Base-by-base conservation (phyloP, 768 basidiomycete species). In the Strobilomyces echinocephalus region DNA sequence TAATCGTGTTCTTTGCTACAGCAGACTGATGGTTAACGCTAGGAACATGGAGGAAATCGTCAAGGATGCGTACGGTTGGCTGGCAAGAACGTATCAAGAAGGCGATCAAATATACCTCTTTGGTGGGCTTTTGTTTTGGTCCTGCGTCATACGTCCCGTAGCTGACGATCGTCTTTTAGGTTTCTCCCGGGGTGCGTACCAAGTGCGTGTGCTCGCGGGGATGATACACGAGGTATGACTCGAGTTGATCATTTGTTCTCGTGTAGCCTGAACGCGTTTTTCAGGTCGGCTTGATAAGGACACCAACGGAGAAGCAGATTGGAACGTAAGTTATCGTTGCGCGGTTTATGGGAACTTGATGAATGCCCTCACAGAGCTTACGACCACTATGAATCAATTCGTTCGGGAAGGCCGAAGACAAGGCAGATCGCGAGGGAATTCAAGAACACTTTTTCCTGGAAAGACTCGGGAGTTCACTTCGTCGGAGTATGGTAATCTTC, bases 171-270 rank as follows among this genome's bases (percentile, higher is more conserved):
- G 1, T 6, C 10, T 8, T 26, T 0, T 24, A 71, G 70, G 70
- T 28, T 79, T 79, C 54, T 76, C 76, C 30, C 68, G 77, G 28
- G 76, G 77, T 21, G 73, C 74, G 30, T 74, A 74, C 54, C 69
- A 73, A 49, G 73, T 72, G 0, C 67, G 76, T 9, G 71, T 69
- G 2, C 65, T 75, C 8, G 72, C 74, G 0, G 76, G 66, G 8
- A 76, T 77, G 75, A 66, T 76, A 10, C 52, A 73, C 18, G 66
- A 70, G 58, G 73, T 74, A 33, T 12, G 47, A 0, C 11, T 0
- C 9, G 15, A 30, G 33, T 12, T 1, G 15, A 20, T 21, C 26
- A 8, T 14, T 24, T 18, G 1, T 1, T n/a, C 4, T 5, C 15
- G 2, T 3, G 16, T 11, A 18, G 15, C n/a, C 30, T 50, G 35